Base-by-base conservation (phyloP, 2,329 filamentous ascomycete genomes). In the Scedosporium minutisporum region DNA sequence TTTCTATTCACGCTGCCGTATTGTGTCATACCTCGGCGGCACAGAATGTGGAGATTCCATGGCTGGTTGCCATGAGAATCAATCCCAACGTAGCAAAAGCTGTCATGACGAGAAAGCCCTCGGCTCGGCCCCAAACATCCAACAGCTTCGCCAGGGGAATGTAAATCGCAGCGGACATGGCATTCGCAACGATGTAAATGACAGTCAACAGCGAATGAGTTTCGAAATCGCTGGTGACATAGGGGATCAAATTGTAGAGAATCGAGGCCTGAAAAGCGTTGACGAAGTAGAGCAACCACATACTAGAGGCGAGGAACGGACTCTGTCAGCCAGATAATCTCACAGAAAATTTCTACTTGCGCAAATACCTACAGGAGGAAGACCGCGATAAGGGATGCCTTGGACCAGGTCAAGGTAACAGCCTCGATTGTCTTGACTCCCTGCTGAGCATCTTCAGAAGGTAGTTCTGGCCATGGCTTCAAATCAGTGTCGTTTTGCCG, bases 11-110 rank as follows among this genome's bases (percentile, higher is more conserved):
- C 4, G n/a, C 21, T 23, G 2, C 3, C n/a, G 14, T 18, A 55
- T 29, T 14, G 12, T 10, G n/a, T 10, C 58, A 51, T n/a, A 51
- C 58, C 58, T 60, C 42, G 1, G 82, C 83, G 1, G 84, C 84
- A 48, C 82, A 81, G 69, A 84, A 77, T 3, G 69, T 70, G 62
- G 74, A 67, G 16, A 76, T 70, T n/a, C 67, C 71, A 2, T 79
- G 75, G 70, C 80, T 88, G 1, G 77, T 79, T 12, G 88, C 88
- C 77, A 89, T 88, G 74, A 91, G 81, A 65, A 87, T 77, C 61
- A 88, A 78, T 21, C 78, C 79, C 58, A 81, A 57, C 5, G 80
- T 76, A 68, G 80, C 16, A 84, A 9, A 80, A 62, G 83, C 72
- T 10, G 76, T 62, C 1, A 85, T 73, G 67, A 82, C 82, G 42